Evolutionary conservation across 2,329 filamentous ascomycete genomes (phyloP), one percentile per base, ranked within the genome.

Genomic region (Talaromyces pinophilus): DNA sequence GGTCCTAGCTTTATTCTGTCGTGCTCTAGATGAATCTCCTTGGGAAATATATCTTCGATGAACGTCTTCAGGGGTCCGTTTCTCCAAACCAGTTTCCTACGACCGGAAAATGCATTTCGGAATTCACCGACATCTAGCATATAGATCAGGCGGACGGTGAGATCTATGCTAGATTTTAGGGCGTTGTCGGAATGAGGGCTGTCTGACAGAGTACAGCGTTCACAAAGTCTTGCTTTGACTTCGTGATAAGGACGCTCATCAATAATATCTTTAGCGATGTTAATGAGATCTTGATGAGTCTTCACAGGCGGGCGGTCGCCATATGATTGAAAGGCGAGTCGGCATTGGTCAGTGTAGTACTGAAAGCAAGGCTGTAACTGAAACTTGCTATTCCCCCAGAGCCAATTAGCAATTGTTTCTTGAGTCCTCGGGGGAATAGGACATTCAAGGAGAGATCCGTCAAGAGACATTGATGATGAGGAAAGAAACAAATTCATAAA

Each of bases 121-220:
- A 48, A 62, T 22, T 38, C 42, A 22, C 59, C 59, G 8, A 62
- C 42, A 33, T 62, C 59, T 35, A 50, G 5, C 59, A 62, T 62
- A 8, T 3, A 62, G 10, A 62, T 22, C 1, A 62, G 44, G 35
- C 59, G 59, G 40, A 50, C 25, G 3, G 30, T 3, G 8, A 62
- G 59, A 5, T 62, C n/a, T 48, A 62, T 48, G 5, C 42, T 15
- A 6, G 42, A 28, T 25, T 62, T 10, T 13, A 62, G 38, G 7
- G 10, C 1, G 0, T 50, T 28, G 3, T 62, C 59, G 5, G 59
- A 28, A 4, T 15, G 5, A 22, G 15, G 10, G 25, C 38, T 7
- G 19, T 13, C 17, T 33, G 3, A 7, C 7, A 3, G 8, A 25
- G 22, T 8, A 15, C 42, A 25, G 6, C 59, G 59, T 17, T 8